phyloP scores from a whole-genome alignment of 1,284 basidiomycete species.

The Afroboletus lepidellus region DNA sequence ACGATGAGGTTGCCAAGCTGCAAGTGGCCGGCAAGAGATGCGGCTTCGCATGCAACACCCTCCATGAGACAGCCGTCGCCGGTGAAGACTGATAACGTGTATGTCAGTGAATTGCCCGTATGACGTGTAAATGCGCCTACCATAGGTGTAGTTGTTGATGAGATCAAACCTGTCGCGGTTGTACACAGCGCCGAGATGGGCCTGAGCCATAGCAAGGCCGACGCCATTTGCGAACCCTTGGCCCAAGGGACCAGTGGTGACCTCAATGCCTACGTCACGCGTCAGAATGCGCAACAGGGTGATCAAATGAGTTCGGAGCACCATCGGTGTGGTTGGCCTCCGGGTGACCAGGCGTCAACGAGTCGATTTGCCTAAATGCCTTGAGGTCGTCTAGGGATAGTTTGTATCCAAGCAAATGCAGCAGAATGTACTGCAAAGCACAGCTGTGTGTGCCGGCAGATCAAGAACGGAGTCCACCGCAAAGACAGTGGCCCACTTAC shows the following conservation, averaged over 20 bases:
- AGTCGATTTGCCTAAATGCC: constrained; percentile 82
- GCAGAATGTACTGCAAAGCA: constrained; percentile 80
- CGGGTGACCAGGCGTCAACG: constrained; percentile 89
- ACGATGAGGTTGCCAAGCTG: constrained; percentile 92
- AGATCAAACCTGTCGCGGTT: constrained; percentile 87
- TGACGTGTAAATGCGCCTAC: constrained; percentile 36
- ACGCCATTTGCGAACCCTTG: constrained; percentile 94
- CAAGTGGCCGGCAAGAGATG: constrained; percentile 90
- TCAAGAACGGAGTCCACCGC: not conserved
- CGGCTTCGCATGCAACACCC: constrained; percentile 89
- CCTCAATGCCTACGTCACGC: constrained; percentile 67
- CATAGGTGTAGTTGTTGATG: constrained; percentile 90
- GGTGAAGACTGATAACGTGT: constrained; percentile 61
- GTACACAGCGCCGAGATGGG: constrained; percentile 84
- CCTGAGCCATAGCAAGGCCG: constrained; percentile 91
- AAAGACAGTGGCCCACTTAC: constrained; percentile 43
- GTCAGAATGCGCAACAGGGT: constrained; percentile 8
- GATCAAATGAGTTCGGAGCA: constrained; percentile 17
- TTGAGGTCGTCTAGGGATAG: constrained; percentile 84
- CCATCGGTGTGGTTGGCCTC: constrained; percentile 89
- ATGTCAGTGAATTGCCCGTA: constrained; percentile 10
- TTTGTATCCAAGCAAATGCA: constrained; percentile 85
- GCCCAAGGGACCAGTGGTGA: constrained; percentile 94
- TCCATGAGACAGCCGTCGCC: constrained; percentile 98
- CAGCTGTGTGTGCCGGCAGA: constrained; percentile 49